Percentiles rank a stretch among this genome's conserved stretches.
phyloP scores from a whole-genome alignment of 1,284 basidiomycete genomes.

The Ceratobasidium sp. region DNA sequence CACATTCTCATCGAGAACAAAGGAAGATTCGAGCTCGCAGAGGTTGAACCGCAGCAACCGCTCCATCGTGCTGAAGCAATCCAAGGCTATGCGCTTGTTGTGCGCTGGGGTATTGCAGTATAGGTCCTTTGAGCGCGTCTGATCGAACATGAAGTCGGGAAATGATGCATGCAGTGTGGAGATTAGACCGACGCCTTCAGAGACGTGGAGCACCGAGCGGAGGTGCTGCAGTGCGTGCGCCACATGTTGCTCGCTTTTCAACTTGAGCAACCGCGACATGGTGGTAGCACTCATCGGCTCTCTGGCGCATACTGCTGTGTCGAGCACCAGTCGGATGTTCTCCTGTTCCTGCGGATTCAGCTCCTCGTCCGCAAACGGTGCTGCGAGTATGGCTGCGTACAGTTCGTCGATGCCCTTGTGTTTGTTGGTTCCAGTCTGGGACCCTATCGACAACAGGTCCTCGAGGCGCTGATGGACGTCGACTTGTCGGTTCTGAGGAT shows the following conservation, averaged over 20 bases:
- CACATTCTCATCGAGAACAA: neutral
- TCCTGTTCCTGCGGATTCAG: neutral
- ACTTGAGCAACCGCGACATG: neutral
- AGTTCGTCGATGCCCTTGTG: neutral
- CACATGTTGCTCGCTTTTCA: too few relatives aligned
- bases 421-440: neutral
- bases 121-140: neutral
- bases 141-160: neutral
- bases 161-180: neutral
- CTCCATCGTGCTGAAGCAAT: neutral
- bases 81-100: neutral
- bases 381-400: neutral
- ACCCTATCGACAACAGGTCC: neutral
- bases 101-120: neutral
- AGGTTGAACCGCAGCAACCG: neutral
- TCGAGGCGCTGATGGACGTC: neutral
- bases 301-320: neutral
- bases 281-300: neutral
- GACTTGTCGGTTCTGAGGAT: neutral
- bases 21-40: neutral
- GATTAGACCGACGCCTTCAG: neutral
- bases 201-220: neutral
- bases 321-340: neutral
- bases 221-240: neutral
- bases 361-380: neutral